Conservation (phyloP, 1,139 yeast genomes). For the Hyphopichia fennica region DNA sequence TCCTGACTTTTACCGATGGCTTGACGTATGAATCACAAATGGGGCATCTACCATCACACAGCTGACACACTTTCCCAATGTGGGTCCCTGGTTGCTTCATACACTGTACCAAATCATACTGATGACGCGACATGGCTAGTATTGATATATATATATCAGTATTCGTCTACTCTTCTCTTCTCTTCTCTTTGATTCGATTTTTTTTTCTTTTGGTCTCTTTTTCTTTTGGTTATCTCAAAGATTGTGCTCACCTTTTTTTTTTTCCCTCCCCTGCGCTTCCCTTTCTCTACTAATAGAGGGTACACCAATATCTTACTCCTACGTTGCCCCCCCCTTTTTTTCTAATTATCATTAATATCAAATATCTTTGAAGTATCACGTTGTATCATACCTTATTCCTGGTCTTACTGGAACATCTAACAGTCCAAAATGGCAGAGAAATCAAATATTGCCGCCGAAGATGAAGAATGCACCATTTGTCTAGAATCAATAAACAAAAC, state of each 20-base stretch:
- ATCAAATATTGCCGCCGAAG: not conserved
- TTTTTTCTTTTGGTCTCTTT: not conserved
- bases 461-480: conserved; percentile 51
- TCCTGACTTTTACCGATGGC: conserved; percentile 67
- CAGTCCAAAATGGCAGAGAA: not conserved
- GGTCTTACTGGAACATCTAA: too few species aligned
- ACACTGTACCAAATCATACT: conserved; percentile 82
- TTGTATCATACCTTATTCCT: too few species aligned
- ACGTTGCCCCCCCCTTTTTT: too few species aligned
- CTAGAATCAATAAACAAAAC: conserved; percentile 33
- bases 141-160: not conserved
- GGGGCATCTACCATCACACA: conserved; percentile 93
- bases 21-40: conserved; percentile 85
- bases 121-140: conserved; percentile 77
- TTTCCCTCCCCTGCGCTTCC: too few species aligned
- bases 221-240: not conserved
- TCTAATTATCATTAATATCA: too few species aligned
- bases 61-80: conserved; percentile 72
- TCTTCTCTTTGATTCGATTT: not conserved
- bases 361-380: too few species aligned
- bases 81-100: conserved; percentile 80
- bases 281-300: too few species aligned
- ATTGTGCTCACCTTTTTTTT: conserved; percentile 1
- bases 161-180: not conserved
- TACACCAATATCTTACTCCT: too few species aligned